phyloP scores from a whole-genome alignment of 352 stramenopile species.

The Phytophthora brassicae region DNA sequence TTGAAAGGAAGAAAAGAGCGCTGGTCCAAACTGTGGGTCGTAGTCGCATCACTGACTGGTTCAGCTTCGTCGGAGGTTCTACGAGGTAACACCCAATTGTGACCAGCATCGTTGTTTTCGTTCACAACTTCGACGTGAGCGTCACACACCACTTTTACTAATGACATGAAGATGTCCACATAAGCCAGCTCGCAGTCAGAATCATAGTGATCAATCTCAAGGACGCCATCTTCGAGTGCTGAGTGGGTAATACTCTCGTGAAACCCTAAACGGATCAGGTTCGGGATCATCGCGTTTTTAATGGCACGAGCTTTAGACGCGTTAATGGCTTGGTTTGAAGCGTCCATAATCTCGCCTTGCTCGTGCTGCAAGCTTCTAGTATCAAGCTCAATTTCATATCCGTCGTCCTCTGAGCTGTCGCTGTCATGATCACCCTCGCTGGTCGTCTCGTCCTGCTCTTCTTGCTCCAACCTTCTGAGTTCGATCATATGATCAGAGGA shows the following conservation, averaged over 20 bases:
- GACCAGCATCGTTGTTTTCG: conserved; percentile 3
- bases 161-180: conserved; percentile 78
- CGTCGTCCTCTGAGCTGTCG: conserved; percentile 4
- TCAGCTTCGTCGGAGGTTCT: not conserved
- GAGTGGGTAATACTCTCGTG: conserved; percentile 38
- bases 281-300: conserved; percentile 53
- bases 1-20: conserved; percentile 58
- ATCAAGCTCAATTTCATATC: conserved; percentile 1
- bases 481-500: not conserved
- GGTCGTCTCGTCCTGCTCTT: not conserved
- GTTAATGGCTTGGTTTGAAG: conserved; percentile 67
- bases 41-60: not conserved
- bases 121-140: conserved; percentile 58
- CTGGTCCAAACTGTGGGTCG: conserved; percentile 18
- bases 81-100: conserved; percentile 4
- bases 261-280: conserved; percentile 56
- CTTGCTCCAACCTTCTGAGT: not conserved
- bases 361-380: conserved; percentile 12
- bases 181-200: conserved; percentile 75
- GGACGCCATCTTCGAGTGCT: conserved; percentile 58
- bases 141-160: conserved; percentile 77
- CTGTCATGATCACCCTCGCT: conserved; percentile 10
- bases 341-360: conserved; percentile 33
- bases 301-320: conserved; percentile 61
- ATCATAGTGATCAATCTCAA: conserved; percentile 72